Base-by-base conservation (phyloP, 352 stramenopile genomes). In the Phytophthora chlamydospora region DNA sequence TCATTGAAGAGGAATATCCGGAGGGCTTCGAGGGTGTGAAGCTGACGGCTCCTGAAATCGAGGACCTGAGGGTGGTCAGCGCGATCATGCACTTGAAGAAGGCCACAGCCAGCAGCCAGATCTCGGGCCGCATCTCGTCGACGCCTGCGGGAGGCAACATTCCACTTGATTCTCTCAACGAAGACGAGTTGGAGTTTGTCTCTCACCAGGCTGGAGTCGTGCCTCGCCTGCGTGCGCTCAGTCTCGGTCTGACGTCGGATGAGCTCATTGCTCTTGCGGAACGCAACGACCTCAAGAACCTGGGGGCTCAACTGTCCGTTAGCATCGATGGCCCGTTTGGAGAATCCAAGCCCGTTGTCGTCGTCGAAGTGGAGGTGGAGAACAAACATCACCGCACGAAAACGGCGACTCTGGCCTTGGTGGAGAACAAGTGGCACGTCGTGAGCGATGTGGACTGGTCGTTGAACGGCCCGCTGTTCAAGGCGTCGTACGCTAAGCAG, bases 1-100 rank as follows among this genome's bases (percentile, higher is more conserved):
- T 99, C 66, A 98, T 99, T 57, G 83, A 78, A 6, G 81, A 96
- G 49, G 90, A 99, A 68, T 99, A 98, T 66, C 96, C 97, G 0
- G 91, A 98, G 17, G 96, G 96, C 31, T 99, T 98, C 67, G 50
- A 80, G 0, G 95, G 91, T 36, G 91, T 96, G 1, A 49, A 87
- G 50, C 68, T 97, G 27, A 78, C 71, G 1, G 12, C 56, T 0
- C 48, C 57, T 16, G 85, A 98, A 58, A 78, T 71, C 34, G 70
- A 86, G 39, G 79, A 97, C 61, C 64, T 98, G 3, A 74, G 78
- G 4, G 82, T 90, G 10, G 83, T 94, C 31, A 78, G 80, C 13
- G 83, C 83, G 13, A 76, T 87, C 39, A 85, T 97, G 65, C 85
- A 97, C 52, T 46, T 78, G 36, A 83, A 83, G 39, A 82, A 76